Base-by-base conservation (phyloP, 2,329 filamentous ascomycete genomes). In the Simplicillium aogashimaense region DNA sequence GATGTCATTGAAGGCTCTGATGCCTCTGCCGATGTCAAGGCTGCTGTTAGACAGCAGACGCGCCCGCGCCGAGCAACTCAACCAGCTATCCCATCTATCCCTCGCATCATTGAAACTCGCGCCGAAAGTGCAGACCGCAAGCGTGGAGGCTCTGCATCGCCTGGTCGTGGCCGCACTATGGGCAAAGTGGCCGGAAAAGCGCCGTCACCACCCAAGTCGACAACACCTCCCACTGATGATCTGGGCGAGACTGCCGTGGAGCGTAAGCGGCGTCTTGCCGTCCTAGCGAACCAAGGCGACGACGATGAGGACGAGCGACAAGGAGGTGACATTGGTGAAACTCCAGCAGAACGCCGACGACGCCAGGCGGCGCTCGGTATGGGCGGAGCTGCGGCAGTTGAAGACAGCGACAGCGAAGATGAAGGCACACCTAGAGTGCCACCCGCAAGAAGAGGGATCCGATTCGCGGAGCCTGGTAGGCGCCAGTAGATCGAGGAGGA, bases 311-410 rank as follows among this genome's bases (percentile, higher is more conserved):
- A 54, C 3, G 52, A 57, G 12, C 28, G 32, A 13, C 18, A 25
- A n/a, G 13, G 35, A 1, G 16, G 30, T 11, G 65, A 69, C n/a
- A 66, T 66, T 29, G 68, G 64, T 29, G 85, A 89, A 60, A 88
- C 83, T 0, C 80, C 83, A 0, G 85, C 84, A 0, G 86, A 90
- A 58, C 70, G 81, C 42, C 72, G 83, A 32, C 69, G 86, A 39
- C 74, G 86, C 50, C 78, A 87, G 50, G 83, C 83, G 1, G 86
- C 85, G 1, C 63, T 90, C 2, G 83, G 84, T 9, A 66, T 83
- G 45, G 61, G 64, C 13, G 54, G 58, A 7, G 58, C 56, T 3
- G 61, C 56, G 0, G 65, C 64, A 14, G 69, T 66, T 35, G 67
- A 69, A 41, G 66, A 68, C 40, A 74, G 67, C 41, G 70, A 80